A percentile compares a stretch with the other conserved stretches of the same genome.
Conservation (phyloP, 306 rosid species). For the Vigna trinervia region DNA sequence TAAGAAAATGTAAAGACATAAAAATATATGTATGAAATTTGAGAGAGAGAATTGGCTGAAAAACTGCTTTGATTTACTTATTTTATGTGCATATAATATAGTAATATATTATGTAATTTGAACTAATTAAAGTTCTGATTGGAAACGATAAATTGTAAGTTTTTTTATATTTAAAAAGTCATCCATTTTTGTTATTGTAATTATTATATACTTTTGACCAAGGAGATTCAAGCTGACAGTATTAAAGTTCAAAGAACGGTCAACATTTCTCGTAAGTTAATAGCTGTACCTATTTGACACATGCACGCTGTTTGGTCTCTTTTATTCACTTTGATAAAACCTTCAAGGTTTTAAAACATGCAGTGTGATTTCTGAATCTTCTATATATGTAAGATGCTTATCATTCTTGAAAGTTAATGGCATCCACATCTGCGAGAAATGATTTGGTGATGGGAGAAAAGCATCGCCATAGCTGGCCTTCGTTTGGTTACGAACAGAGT, state of each 20-base stretch:
- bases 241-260: not conserved
- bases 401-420: slow-evolving; percentile 32
- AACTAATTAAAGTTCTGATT: too few species aligned
- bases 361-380: not conserved
- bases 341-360: not conserved
- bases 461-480: slow-evolving; percentile 46
- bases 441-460: slow-evolving; percentile 42
- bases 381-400: too few species aligned
- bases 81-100: too few species aligned
- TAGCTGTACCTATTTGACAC: not conserved
- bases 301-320: too few species aligned
- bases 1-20: too few species aligned
- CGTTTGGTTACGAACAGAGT: slow-evolving; percentile 46
- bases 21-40: too few species aligned
- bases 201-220: too few species aligned
- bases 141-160: too few species aligned
- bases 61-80: too few species aligned
- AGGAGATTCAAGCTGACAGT: too few species aligned
- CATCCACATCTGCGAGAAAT: slow-evolving; percentile 45
- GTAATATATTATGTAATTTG: too few species aligned
- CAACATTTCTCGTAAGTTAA: not conserved
- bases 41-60: too few species aligned
- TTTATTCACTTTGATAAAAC: not conserved
- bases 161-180: not conserved
- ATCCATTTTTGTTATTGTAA: not conserved